Evolutionary conservation across 1,139 yeast species (phyloP).

Genomic region (Keqinozyma sinolaborantium): DNA sequence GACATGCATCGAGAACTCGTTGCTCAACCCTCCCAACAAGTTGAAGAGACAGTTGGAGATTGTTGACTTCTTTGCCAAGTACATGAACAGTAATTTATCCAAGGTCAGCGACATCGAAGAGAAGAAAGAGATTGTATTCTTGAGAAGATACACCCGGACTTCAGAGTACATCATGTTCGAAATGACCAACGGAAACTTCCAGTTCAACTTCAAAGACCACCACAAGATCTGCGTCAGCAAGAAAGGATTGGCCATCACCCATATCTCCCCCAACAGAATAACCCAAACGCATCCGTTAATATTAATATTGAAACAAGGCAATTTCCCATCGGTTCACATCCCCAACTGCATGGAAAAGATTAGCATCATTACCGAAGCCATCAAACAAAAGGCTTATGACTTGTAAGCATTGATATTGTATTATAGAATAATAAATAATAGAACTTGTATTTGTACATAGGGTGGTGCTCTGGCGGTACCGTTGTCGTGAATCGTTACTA

Average conservation of each 20-base stretch:
- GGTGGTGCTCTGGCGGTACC: constrained; percentile 29
- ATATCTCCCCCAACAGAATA: constrained; percentile 73
- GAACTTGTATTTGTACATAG: background rate
- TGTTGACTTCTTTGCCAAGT: constrained; percentile 78
- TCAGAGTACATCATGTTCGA: constrained; percentile 87
- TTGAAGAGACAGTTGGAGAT: constrained; percentile 73
- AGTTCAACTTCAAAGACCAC: constrained; percentile 93
- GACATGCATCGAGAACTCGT: constrained; percentile 64
- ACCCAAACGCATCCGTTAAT: constrained; percentile 68
- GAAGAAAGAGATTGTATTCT: constrained; percentile 62
- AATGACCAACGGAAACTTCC: constrained; percentile 87
- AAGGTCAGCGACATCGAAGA: constrained; percentile 64
- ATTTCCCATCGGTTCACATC: constrained; percentile 51
- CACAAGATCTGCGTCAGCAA: constrained; percentile 81
- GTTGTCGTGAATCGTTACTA: constrained; percentile 33
- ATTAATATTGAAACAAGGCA: constrained; percentile 57
- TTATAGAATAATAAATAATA: constrained; percentile 8
- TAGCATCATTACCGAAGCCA: constrained; percentile 35
- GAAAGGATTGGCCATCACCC: constrained; percentile 72
- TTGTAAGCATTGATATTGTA: constrained; percentile 6
- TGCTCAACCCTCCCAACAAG: constrained; percentile 54
- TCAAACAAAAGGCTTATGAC: constrained; percentile 38
- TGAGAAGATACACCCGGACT: constrained; percentile 79
- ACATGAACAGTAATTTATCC: constrained; percentile 77
- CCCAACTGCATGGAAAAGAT: constrained; percentile 51